A percentile compares a stretch with the other conserved stretches of the same genome.
Evolutionary conservation across 176 grass and related monocot species (phyloP).

Genomic region (Tuctoria greenei): DNA sequence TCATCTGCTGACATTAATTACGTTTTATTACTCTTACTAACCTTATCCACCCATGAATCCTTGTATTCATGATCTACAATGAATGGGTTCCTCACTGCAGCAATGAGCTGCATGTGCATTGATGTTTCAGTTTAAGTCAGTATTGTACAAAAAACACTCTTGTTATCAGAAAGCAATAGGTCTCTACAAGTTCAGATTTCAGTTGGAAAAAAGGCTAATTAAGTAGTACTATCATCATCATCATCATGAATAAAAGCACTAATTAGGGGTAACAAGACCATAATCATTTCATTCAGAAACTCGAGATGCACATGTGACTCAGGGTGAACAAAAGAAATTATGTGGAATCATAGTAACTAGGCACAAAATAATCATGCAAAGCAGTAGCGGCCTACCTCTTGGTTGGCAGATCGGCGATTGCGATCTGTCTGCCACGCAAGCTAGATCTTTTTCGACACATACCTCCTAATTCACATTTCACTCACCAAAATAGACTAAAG

Average conservation of each 20-base stretch:
- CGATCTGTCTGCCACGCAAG: slow-evolving; percentile 80
- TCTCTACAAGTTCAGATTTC: no score
- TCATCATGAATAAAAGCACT: neutral
- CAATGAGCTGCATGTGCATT: slow-evolving; percentile 82
- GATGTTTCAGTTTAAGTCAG: slow-evolving; percentile 14
- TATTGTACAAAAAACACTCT: neutral
- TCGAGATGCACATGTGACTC: slow-evolving; percentile 4
- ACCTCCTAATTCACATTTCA: slow-evolving; percentile 46
- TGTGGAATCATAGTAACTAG: slow-evolving; percentile 29
- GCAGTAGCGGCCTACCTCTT: slow-evolving; percentile 57
- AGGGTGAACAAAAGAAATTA: slow-evolving; percentile 24
- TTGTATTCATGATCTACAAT: slow-evolving; percentile 93
- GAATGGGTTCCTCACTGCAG: slow-evolving; percentile 82
- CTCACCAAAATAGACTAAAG: slow-evolving; percentile 23
- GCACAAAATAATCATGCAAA: slow-evolving; percentile 16
- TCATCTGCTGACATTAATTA: neutral
- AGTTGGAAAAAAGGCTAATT: neutral
- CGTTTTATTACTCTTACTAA: slow-evolving; percentile 21
- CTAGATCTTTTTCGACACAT: slow-evolving; percentile 89
- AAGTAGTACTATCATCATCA: slow-evolving; percentile 7
- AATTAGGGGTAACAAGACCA: slow-evolving; percentile 20
- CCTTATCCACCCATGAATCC: slow-evolving; percentile 97
- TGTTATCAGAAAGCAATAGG: neutral
- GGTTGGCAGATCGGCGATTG: slow-evolving; percentile 78
- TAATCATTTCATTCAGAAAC: slow-evolving; percentile 33